A percentile compares a stretch with the other conserved stretches of the same genome.
Conservation (phyloP, 371 early-diverging fungal genomes). For the Zancudomyces culisetae region DNA sequence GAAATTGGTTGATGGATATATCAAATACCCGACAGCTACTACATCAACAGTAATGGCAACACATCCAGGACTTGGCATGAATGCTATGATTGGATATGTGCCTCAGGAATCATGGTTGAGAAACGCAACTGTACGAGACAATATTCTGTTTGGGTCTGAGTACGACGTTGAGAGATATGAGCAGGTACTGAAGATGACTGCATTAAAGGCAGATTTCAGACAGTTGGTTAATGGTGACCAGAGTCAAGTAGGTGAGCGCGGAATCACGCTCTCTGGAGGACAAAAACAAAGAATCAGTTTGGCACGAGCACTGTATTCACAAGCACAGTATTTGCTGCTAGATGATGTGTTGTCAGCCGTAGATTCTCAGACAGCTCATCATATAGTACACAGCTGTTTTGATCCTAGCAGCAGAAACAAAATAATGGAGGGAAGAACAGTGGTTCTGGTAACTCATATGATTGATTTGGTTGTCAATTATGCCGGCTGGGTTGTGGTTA, state of each 20-base stretch:
- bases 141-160: constrained; percentile 58
- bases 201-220: constrained; percentile 54
- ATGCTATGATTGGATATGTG: constrained; percentile 61
- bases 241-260: constrained; percentile 80
- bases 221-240: constrained; percentile 61
- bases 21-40: constrained; percentile 18
- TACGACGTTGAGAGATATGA: constrained; percentile 44
- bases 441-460: constrained; percentile 72
- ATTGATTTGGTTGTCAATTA: constrained; percentile 49
- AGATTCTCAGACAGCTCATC: constrained; percentile 76
- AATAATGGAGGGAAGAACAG: constrained; percentile 50
- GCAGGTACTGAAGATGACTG: constrained; percentile 42
- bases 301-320: constrained; percentile 64
- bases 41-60: constrained; percentile 8
- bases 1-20: constrained; percentile 29
- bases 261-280: constrained; percentile 73
- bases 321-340: constrained; percentile 46
- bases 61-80: constrained; percentile 30
- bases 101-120: constrained; percentile 69
- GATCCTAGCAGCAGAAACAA: constrained; percentile 20
- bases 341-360: constrained; percentile 70
- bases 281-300: constrained; percentile 63
- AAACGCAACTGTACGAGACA: constrained; percentile 57
- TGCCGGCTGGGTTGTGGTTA: constrained; percentile 46
- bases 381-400: constrained; percentile 48